A percentile compares a stretch with the other conserved stretches of the same genome.
phyloP scores from a whole-genome alignment of 768 basidiomycete genomes.

The Mycena rosella region DNA sequence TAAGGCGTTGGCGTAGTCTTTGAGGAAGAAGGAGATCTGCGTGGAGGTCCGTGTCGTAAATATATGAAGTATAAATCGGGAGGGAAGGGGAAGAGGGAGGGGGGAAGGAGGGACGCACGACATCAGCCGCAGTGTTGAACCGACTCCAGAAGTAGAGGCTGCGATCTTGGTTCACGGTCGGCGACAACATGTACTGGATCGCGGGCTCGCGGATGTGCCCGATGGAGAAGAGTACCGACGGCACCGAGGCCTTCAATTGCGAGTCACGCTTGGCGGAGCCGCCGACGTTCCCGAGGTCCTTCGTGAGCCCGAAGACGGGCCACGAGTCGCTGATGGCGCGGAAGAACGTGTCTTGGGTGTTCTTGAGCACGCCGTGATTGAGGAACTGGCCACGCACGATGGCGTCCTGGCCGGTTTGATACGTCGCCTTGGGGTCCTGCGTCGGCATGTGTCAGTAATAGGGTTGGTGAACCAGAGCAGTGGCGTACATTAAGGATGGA shows the following conservation, averaged over 20 bases:
- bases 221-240: conserved; percentile 57
- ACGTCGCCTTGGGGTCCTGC: conserved; percentile 56
- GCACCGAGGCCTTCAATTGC: no score
- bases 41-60: no score
- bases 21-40: conserved; percentile 45
- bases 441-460: neutral
- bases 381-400: conserved; percentile 71
- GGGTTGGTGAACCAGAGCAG: neutral
- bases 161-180: conserved; percentile 45
- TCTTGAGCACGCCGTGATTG: conserved; percentile 63
- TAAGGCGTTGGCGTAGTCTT: conserved; percentile 59
- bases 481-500: conserved; percentile 62
- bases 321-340: conserved; percentile 67
- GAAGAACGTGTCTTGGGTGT: conserved; percentile 67
- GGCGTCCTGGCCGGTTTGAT: conserved; percentile 67
- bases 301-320: conserved; percentile 74
- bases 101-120: conserved; percentile 36
- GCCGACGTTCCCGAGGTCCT: conserved; percentile 66
- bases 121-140: conserved; percentile 38
- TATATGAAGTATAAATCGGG: no score
- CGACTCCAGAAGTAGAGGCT: conserved; percentile 49
- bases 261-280: conserved; percentile 46
- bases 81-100: neutral
- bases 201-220: conserved; percentile 67
- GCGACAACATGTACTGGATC: conserved; percentile 57